phyloP scores from a whole-genome alignment of 441 rosid species.

The Brassica hybrid region DNA sequence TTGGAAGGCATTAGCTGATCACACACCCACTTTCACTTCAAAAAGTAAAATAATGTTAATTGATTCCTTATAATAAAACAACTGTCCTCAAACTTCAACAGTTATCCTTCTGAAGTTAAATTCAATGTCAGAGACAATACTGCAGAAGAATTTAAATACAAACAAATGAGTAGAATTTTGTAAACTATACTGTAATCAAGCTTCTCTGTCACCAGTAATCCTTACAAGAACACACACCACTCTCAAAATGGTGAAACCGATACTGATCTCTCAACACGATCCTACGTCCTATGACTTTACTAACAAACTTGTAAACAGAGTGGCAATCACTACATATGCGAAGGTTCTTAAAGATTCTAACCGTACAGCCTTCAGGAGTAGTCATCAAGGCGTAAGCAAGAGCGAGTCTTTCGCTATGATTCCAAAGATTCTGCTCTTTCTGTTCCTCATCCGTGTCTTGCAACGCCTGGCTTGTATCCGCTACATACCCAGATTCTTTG shows the following conservation, averaged over 20 bases:
- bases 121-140: background rate
- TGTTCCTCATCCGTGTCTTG: constrained; percentile 93
- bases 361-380: constrained; percentile 58
- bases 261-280: constrained; percentile 72
- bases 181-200: constrained; percentile 2
- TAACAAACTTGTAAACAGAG: constrained; percentile 71
- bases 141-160: background rate
- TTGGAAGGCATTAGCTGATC: background rate
- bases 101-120: background rate
- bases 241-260: constrained; percentile 77
- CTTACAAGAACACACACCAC: constrained; percentile 75
- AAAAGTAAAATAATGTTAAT: background rate
- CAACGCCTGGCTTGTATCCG: constrained; percentile 75
- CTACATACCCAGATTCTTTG: constrained; percentile 74
- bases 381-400: constrained; percentile 77
- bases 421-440: constrained; percentile 86
- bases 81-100: background rate
- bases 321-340: constrained; percentile 87
- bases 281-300: constrained; percentile 53
- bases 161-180: background rate
- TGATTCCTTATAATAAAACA: background rate
- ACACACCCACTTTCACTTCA: background rate
- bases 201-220: constrained; percentile 67
- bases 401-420: constrained; percentile 87
- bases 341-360: constrained; percentile 82